Conservation (phyloP, 495 filamentous ascomycete genomes). For the Durotheca rogersii region DNA sequence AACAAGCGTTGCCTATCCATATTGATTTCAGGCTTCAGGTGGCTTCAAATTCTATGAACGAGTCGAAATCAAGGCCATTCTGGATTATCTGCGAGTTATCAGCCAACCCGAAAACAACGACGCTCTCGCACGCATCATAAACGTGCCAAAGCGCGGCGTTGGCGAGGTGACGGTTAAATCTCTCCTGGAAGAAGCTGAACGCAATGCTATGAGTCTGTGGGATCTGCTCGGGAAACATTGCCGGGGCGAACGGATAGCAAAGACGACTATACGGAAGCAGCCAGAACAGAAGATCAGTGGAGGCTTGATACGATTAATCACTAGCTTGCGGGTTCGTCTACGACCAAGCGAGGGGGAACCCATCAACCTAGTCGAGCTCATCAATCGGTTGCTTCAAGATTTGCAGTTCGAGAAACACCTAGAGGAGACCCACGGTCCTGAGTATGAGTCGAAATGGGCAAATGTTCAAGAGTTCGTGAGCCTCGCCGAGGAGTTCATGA, state of each 20-base stretch:
- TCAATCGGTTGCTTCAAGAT: conserved; percentile 72
- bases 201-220: conserved; percentile 72
- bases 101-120: conserved; percentile 88
- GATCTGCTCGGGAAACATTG: conserved; percentile 65
- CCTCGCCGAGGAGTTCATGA: conserved; percentile 70
- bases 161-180: conserved; percentile 77
- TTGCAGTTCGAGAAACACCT: conserved; percentile 74
- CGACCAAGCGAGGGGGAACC: conserved; percentile 42
- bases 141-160: conserved; percentile 77
- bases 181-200: conserved; percentile 72
- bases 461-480: conserved; percentile 86
- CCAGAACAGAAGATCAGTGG: conserved; percentile 59
- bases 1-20: not conserved
- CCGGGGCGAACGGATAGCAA: conserved; percentile 65
- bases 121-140: conserved; percentile 80
- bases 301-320: conserved; percentile 52
- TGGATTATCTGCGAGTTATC: conserved; percentile 88
- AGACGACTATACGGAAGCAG: conserved; percentile 66
- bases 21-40: conserved; percentile 30
- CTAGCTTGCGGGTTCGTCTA: conserved; percentile 63
- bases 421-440: conserved; percentile 65
- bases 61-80: conserved; percentile 79
- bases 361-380: conserved; percentile 64
- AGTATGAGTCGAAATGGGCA: conserved; percentile 82
- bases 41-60: conserved; percentile 92